Evolutionary conservation across 768 basidiomycete genomes (phyloP).

Genomic region (Clitopilus passeckerianus): DNA sequence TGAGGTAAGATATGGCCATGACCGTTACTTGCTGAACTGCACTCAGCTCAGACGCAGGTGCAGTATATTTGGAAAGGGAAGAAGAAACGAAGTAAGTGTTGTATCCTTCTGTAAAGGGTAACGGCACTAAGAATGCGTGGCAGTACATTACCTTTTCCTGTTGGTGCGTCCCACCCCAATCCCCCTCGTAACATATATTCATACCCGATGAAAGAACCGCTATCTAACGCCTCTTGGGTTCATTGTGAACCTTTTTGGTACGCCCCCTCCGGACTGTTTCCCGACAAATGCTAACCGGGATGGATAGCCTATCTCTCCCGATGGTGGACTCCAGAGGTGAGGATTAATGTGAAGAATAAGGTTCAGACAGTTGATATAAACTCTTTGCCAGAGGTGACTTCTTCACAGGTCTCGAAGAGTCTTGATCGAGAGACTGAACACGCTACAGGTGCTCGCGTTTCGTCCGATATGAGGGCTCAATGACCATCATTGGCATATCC

Average conservation of each 20-base stretch:
- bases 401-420: neutral
- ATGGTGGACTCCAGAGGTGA: constrained; percentile 32
- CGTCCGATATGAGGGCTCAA: constrained; percentile 47
- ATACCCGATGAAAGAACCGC: constrained; percentile 39
- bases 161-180: constrained; percentile 23
- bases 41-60: constrained; percentile 22
- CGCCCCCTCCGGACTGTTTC: neutral
- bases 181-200: neutral
- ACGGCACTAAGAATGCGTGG: no score
- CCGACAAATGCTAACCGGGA: neutral
- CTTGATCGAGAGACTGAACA: neutral
- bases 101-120: no score
- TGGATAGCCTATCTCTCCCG: constrained; percentile 37
- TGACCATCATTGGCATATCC: constrained; percentile 48
- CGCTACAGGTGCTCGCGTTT: constrained; percentile 38
- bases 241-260: constrained; percentile 50
- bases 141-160: constrained; percentile 40
- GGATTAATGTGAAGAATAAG: neutral
- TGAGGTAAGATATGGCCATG: constrained; percentile 24
- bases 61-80: constrained; percentile 48
- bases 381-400: neutral
- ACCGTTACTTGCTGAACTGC: neutral
- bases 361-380: neutral
- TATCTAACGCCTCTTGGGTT: constrained; percentile 63
- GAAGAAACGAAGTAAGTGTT: constrained; percentile 39